Evolutionary conservation across 1,139 yeast species (phyloP).

Genomic region (Lipomyces yarrowii): DNA sequence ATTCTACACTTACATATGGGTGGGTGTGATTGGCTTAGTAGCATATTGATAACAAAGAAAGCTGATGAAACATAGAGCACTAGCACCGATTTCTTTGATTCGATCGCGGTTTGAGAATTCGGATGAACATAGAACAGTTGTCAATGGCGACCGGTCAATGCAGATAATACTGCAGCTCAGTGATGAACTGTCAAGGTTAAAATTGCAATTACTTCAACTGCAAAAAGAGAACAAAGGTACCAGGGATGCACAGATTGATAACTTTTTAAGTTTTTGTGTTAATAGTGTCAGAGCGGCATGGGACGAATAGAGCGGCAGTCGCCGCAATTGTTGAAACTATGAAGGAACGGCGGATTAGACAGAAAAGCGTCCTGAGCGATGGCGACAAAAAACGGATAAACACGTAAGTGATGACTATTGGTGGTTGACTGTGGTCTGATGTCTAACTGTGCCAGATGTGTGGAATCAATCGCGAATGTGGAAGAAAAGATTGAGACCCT

Average conservation of each 20-base stretch:
- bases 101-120: not conserved
- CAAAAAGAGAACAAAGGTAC: slow-evolving; percentile 5
- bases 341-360: not conserved
- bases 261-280: too few relatives aligned
- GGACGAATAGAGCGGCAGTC: not conserved
- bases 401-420: not conserved
- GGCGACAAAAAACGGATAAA: not conserved
- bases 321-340: not conserved
- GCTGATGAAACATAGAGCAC: not conserved
- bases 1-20: slow-evolving; percentile 2
- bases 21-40: not conserved
- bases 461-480: not conserved
- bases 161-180: not conserved
- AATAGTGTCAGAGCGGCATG: slow-evolving; percentile 5
- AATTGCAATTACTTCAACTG: not conserved
- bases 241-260: not conserved
- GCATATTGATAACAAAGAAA: not conserved
- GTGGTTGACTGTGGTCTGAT: not conserved
- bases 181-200: not conserved
- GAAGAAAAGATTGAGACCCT: slow-evolving; percentile 15
- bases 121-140: not conserved
- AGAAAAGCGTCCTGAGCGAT: not conserved
- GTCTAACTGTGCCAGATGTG: not conserved
- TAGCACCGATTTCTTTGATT: not conserved
- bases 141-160: not conserved